These are phyloP conservation scores for Polytrichum commune DNA, from an alignment of 225 moss, liverwort and hornwort genomes.

Conservation along the genomic window DNA sequence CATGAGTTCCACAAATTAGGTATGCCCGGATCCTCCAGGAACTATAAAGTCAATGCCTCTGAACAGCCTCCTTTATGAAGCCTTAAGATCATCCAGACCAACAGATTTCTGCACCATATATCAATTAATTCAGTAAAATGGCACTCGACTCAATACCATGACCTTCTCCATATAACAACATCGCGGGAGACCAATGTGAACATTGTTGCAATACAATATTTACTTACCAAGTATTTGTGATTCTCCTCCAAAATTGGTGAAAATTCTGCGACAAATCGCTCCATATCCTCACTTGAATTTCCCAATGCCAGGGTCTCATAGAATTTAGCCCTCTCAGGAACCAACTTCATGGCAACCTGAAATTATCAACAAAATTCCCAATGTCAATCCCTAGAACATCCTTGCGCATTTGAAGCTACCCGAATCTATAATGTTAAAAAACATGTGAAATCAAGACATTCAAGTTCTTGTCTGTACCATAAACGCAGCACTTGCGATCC, in stretches of 20 bases:
- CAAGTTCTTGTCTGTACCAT: constrained; percentile 30
- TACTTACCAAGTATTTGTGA: constrained; percentile 81
- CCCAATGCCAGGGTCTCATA: constrained; percentile 73
- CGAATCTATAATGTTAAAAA: background rate
- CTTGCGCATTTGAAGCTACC: background rate
- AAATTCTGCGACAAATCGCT: constrained; percentile 73
- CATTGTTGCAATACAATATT: background rate
- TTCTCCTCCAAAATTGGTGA: constrained; percentile 81
- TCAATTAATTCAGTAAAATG: no score
- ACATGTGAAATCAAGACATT: background rate
- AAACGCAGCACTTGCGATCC: constrained; percentile 98
- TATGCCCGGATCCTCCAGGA: no score
- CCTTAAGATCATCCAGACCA: constrained; percentile 61
- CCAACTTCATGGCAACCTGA: constrained; percentile 90
- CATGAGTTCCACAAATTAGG: no score
- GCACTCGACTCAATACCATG: no score
- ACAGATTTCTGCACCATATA: constrained; percentile 51
- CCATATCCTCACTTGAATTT: constrained; percentile 67
- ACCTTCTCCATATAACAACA: no score
- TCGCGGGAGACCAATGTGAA: no score
- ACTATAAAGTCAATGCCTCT: no score
- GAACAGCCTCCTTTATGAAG: constrained; percentile 27
- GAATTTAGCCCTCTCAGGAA: constrained; percentile 81
- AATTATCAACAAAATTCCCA: background rate
- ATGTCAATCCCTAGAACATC: background rate